phyloP scores from a whole-genome alignment of 2,329 filamentous ascomycete genomes.

The Monosporascus sp. region DNA sequence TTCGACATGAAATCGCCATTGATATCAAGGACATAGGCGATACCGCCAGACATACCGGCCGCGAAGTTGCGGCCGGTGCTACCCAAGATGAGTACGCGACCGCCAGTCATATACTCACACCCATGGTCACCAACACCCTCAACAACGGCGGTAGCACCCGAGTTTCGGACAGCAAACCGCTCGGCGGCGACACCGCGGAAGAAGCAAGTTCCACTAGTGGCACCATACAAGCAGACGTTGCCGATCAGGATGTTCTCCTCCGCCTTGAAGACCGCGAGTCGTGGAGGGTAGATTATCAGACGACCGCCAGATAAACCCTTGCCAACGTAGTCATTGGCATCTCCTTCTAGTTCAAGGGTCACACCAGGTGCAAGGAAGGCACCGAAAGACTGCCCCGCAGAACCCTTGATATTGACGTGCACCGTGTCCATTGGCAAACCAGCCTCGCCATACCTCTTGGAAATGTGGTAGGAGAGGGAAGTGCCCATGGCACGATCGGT shows the following conservation, averaged over 20 bases:
- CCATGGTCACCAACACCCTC: slow-evolving; percentile 95
- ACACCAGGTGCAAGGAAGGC: slow-evolving; percentile 90
- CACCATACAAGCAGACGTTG: slow-evolving; percentile 93
- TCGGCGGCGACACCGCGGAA: slow-evolving; percentile 96
- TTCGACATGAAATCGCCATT: slow-evolving; percentile 85
- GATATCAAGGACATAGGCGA: slow-evolving; percentile 89
- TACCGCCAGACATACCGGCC: slow-evolving; percentile 97
- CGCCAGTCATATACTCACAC: slow-evolving; percentile 98
- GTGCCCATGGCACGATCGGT: slow-evolving; percentile 92
- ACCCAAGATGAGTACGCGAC: slow-evolving; percentile 80
- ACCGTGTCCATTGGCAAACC: slow-evolving; percentile 90
- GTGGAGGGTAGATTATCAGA: slow-evolving; percentile 87
- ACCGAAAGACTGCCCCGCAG: slow-evolving; percentile 93
- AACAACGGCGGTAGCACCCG: slow-evolving; percentile 90
- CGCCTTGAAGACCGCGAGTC: slow-evolving; percentile 85
- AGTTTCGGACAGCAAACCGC: slow-evolving; percentile 95
- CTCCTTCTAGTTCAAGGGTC: slow-evolving; percentile 90
- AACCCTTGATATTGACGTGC: slow-evolving; percentile 93
- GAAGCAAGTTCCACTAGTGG: slow-evolving; percentile 85
- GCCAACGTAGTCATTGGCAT: slow-evolving; percentile 94
- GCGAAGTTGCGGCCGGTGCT: slow-evolving; percentile 94
- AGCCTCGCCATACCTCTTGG: slow-evolving; percentile 82
- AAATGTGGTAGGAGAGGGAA: slow-evolving; percentile 92
- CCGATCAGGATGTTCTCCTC: slow-evolving; percentile 94
- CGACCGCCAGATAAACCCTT: slow-evolving; percentile 93